These are phyloP conservation scores for Irpex lacteus DNA, from an alignment of 1,284 basidiomycete genomes.

Conservation along the genomic window DNA sequence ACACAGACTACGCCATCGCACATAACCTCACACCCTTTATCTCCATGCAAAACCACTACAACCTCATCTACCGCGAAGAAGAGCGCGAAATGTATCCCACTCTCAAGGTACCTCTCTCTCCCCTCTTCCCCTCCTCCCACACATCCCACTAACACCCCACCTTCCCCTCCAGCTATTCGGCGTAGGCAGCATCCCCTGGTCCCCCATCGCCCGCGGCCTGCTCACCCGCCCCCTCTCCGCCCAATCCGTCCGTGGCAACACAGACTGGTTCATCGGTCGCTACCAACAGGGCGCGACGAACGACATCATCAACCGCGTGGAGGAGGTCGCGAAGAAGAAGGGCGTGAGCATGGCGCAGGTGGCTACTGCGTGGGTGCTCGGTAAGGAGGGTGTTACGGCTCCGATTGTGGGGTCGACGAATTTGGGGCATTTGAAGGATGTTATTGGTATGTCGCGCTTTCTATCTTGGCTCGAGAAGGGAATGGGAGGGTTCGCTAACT, in stretches of 20 bases:
- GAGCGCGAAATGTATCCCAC: constrained; percentile 32
- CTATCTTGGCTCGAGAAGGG: not conserved
- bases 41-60: constrained; percentile 37
- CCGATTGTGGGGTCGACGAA: constrained; percentile 33
- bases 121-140: not conserved
- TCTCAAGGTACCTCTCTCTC: constrained; percentile 20
- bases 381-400: constrained; percentile 22
- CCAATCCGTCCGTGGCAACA: constrained; percentile 21
- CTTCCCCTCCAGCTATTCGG: constrained; percentile 25
- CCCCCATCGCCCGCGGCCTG: constrained; percentile 37
- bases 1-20: constrained; percentile 28
- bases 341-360: constrained; percentile 26
- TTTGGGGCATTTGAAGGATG: constrained; percentile 29
- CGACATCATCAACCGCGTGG: constrained; percentile 25
- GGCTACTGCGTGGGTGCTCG: constrained; percentile 12
- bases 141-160: not conserved
- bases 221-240: constrained; percentile 32
- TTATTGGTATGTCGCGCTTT: not conserved
- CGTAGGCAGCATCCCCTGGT: constrained; percentile 42
- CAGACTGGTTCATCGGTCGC: constrained; percentile 17
- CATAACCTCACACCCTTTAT: constrained; percentile 36
- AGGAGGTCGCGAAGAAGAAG: constrained; percentile 40
- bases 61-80: constrained; percentile 37
- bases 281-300: constrained; percentile 7
- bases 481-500: not conserved